A percentile compares a stretch with the other conserved stretches of the same genome.
Conservation (phyloP, 352 stramenopile genomes). For the Globisporangium paddicum region DNA sequence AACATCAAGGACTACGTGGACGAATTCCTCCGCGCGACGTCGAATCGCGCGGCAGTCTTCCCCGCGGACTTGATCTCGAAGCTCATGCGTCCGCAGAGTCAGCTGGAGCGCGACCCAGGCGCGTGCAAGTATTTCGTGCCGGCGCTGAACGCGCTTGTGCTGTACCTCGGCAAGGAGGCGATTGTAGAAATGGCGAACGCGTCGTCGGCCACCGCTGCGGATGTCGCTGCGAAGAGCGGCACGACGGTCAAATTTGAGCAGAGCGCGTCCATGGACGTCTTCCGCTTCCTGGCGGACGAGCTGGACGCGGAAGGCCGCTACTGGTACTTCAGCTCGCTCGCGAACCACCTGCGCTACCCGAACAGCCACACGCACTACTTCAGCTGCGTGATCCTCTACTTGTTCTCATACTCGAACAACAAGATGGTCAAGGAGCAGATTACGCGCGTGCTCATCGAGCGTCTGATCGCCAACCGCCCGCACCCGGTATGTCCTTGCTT, state of each 20-base stretch:
- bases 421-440: constrained; percentile 98
- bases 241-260: constrained; percentile 79
- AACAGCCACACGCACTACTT: constrained; percentile 99
- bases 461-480: constrained; percentile 98
- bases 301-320: constrained; percentile 96
- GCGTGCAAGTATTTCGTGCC: constrained; percentile 90
- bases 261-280: constrained; percentile 90
- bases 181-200: constrained; percentile 75
- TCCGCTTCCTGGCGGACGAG: constrained; percentile 95
- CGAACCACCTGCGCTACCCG: constrained; percentile 98
- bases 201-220: constrained; percentile 14
- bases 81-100: constrained; percentile 50
- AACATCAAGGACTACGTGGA: constrained; percentile 94
- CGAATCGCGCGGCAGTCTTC: constrained; percentile 86
- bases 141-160: constrained; percentile 88
- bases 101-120: constrained; percentile 63
- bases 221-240: constrained; percentile 3
- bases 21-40: constrained; percentile 91
- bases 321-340: constrained; percentile 97
- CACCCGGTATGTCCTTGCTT: constrained; percentile 79
- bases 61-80: constrained; percentile 75
- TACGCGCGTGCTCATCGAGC: constrained; percentile 97
- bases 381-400: constrained; percentile 97
- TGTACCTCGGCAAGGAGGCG: constrained; percentile 84
- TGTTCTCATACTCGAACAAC: constrained; percentile 97